Conservation (phyloP, 2,329 filamentous ascomycete species). For the Pseudogymnoascus sp. region DNA sequence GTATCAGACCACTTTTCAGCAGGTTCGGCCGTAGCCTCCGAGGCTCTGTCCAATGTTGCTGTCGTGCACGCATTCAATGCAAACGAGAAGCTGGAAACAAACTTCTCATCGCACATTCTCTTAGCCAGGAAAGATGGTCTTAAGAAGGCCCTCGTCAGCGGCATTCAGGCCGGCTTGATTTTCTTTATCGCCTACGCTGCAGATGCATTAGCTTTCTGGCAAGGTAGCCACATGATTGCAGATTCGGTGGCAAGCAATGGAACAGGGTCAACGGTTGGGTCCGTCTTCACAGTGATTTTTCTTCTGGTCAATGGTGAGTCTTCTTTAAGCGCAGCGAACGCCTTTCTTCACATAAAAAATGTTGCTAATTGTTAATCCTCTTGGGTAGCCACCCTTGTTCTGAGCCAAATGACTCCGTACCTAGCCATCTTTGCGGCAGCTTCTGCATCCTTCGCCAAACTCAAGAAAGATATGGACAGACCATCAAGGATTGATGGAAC, state of each 20-base stretch:
- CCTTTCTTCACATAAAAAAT: background rate
- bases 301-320: slow-evolving; percentile 35
- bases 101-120: slow-evolving; percentile 37
- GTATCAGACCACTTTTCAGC: slow-evolving; percentile 37
- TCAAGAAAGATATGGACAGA: slow-evolving; percentile 24
- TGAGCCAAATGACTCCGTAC: slow-evolving; percentile 41
- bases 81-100: slow-evolving; percentile 35
- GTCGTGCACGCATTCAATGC: slow-evolving; percentile 47
- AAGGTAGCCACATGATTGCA: slow-evolving; percentile 40
- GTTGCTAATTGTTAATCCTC: background rate
- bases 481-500: slow-evolving; percentile 2
- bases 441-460: slow-evolving; percentile 13
- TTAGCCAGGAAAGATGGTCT: slow-evolving; percentile 35
- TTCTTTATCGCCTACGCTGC: slow-evolving; percentile 51
- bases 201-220: slow-evolving; percentile 51
- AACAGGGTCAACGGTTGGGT: slow-evolving; percentile 29
- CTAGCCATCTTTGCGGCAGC: slow-evolving; percentile 37
- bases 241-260: slow-evolving; percentile 30
- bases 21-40: slow-evolving; percentile 43
- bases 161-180: slow-evolving; percentile 41
- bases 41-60: slow-evolving; percentile 40
- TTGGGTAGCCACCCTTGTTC: slow-evolving; percentile 36
- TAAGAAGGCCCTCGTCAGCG: slow-evolving; percentile 41
- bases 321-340: background rate
- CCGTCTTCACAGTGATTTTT: slow-evolving; percentile 40